Evolutionary conservation across 164 flowering plant genomes (phyloP).

Genomic region (Vitis rupestris): DNA sequence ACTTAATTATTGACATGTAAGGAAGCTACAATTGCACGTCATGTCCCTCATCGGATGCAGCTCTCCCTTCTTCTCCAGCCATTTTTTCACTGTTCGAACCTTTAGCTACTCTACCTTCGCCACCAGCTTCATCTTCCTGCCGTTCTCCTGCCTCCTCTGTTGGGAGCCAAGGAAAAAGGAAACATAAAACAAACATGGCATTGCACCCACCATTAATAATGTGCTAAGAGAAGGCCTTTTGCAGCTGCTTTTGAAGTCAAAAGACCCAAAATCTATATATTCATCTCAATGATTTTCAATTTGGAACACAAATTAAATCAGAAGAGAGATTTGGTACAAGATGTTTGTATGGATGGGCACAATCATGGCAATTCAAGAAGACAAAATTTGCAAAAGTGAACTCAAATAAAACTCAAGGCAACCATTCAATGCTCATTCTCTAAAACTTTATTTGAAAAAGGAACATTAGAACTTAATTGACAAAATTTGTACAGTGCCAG

Average conservation of each 20-base stretch:
- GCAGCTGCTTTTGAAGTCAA: too few relatives aligned
- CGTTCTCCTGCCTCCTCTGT: slow-evolving; percentile 23
- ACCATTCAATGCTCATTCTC: slow-evolving; percentile 1
- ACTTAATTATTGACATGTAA: too few relatives aligned
- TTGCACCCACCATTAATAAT: background rate
- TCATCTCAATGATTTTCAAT: too few relatives aligned
- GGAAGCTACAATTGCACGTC: background rate
- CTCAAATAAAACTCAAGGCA: background rate
- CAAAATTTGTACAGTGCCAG: slow-evolving; percentile 13
- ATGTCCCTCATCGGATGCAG: slow-evolving; percentile 8
- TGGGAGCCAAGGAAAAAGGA: slow-evolving; percentile 19
- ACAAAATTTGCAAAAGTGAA: background rate
- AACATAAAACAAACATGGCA: slow-evolving; percentile 1
- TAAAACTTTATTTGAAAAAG: background rate
- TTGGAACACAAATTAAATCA: too few relatives aligned
- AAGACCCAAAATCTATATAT: too few relatives aligned
- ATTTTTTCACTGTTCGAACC: slow-evolving; percentile 16
- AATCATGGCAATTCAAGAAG: background rate
- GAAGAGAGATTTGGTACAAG: too few relatives aligned
- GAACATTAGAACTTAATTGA: background rate
- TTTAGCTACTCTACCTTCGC: slow-evolving; percentile 10
- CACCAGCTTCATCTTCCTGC: slow-evolving; percentile 18
- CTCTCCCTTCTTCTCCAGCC: slow-evolving; percentile 15
- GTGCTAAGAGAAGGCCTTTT: background rate
- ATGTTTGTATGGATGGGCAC: too few relatives aligned